Base-by-base conservation (phyloP, 2,329 filamentous ascomycete species). In the Pyrenochaeta sp. region DNA sequence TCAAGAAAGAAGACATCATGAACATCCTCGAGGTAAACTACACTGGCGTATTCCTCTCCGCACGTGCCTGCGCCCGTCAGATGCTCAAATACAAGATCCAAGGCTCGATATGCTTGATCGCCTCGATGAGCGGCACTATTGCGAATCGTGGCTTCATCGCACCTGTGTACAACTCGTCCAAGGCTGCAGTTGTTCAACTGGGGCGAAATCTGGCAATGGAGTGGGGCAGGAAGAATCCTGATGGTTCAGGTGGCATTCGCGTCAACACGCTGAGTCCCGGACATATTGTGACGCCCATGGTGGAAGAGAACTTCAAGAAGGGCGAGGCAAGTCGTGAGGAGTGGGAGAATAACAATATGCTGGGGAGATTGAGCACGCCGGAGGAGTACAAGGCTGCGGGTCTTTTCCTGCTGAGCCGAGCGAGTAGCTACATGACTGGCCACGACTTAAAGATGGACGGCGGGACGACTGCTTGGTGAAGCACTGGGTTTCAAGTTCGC, bases 321-420 rank as follows among this genome's bases (percentile, higher is more conserved):
- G 85, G 88, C 61, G 84, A 90, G 64, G 90, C 87, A 59, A 90
- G 91, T 0, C 72, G 69, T 36, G 67, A 71, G 25, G 84, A 88
- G 61, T 96, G 92, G 92, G 86, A 90, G 39, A 87, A 85, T 67
- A 88, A 93, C 77, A 96, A 93, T 77, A 95, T 96, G 91, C 82
- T 96, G 46, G 88, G 73, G 1, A 56, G 74, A 51, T 51, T 77
- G 39, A 72, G 69, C 43, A 67, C 37, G 15, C 72, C 75, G 0
- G 74, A 77, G 50, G 76, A 77, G 52, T 77, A 72, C 59, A 75
- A 74, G 54, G 71, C 70, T 4, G 73, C 64, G 2, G 74, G 67
- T 0, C 27, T 78, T 42, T 78, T 77, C 56, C 61, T 77, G 58
- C 52, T 77, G 39, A 76, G 73, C 54, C 58, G 66, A 8, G 75